Evolutionary conservation across 495 filamentous ascomycete species (phyloP), one percentile per base, ranked within the genome.

Genomic region (Aspergillus saccharolyticus): DNA sequence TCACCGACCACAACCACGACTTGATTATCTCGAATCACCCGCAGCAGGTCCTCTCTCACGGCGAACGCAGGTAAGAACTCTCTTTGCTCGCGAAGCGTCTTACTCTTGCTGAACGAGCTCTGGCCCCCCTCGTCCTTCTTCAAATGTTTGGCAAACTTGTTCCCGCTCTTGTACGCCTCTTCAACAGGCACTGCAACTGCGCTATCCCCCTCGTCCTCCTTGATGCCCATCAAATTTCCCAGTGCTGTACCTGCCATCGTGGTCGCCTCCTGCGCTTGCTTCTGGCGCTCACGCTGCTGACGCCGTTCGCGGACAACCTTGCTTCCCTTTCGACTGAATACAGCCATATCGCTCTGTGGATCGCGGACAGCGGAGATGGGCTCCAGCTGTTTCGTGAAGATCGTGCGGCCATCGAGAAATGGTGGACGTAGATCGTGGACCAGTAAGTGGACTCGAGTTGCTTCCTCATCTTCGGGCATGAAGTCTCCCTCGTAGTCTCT

Each of bases 311-410:
- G 87, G 10, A 99, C 95, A 7, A 97, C 89, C 63, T 83, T 88
- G 66, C 94, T 97, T 1, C 95, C 95, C 72, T 96, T 97, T 19
- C 93, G 84, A 76, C 89, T 93, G 62, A 97, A 99, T 15, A 99
- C 90, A 9, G 95, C 95, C 95, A 99, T 96, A 65, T 99, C 95
- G 69, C 95, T 97, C 70, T 97, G 94, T 15, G 90, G 87, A 68
- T 99, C 95, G 15, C 87, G 81, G 14, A 99, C 87, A 9, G 95
- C 95, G 4, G 92, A 90, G 4, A 99, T 88, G 0, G 95, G 95
- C 49, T 97, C 95, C 47, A 97, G 72, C 73, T 99, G 95, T 70
- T 96, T 97, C 2, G 95, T 97, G 69, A 99, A 99, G 33, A 99
- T 86, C 52, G 83, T 96, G 53, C 89, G 84, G 16, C 95, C 95